Evolutionary conservation across 2,329 filamentous ascomycete genomes (phyloP).

Genomic region (Leptosphaerulina australis): DNA sequence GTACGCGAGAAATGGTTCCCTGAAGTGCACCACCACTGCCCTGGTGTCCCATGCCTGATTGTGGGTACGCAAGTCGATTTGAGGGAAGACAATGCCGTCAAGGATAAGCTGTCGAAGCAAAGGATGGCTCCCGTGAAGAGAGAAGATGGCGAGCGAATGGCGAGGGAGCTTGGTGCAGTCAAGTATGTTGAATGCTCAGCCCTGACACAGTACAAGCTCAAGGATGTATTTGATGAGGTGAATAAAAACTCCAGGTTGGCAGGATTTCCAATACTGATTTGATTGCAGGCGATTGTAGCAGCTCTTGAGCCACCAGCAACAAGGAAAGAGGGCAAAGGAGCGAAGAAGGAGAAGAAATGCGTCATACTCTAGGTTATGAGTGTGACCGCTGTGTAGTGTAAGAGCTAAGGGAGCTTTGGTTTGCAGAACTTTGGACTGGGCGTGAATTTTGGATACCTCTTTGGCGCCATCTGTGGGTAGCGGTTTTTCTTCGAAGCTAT

Average conservation of each 20-base stretch:
- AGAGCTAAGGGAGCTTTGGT: constrained; percentile 29
- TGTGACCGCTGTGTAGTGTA: constrained; percentile 1
- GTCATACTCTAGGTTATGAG: constrained; percentile 41
- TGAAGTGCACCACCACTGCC: constrained; percentile 98
- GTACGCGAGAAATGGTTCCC: constrained; percentile 99
- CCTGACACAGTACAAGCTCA: constrained; percentile 96
- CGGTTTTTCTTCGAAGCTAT: constrained; percentile 42
- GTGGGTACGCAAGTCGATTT: constrained; percentile 98
- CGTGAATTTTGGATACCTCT: constrained; percentile 50
- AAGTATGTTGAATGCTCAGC: constrained; percentile 99
- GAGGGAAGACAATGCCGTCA: constrained; percentile 82
- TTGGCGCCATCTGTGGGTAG: constrained; percentile 50
- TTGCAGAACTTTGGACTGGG: constrained; percentile 40
- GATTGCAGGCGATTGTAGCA: constrained; percentile 83
- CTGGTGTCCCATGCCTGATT: constrained; percentile 95
- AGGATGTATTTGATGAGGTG: constrained; percentile 99
- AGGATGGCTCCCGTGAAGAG: constrained; percentile 93
- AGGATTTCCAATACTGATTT: constrained; percentile 15
- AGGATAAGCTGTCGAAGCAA: constrained; percentile 91
- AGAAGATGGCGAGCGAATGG: constrained; percentile 95
- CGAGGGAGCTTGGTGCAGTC: constrained; percentile 94
- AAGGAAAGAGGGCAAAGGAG: constrained; percentile 57
- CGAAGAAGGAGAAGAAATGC: constrained; percentile 47
- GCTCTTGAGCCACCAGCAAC: constrained; percentile 85
- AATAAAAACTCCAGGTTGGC: constrained; percentile 26